Evolutionary conservation across 306 rosid species (phyloP), one percentile per base, ranked within the genome.

Genomic region (Ochetophila trinervis): DNA sequence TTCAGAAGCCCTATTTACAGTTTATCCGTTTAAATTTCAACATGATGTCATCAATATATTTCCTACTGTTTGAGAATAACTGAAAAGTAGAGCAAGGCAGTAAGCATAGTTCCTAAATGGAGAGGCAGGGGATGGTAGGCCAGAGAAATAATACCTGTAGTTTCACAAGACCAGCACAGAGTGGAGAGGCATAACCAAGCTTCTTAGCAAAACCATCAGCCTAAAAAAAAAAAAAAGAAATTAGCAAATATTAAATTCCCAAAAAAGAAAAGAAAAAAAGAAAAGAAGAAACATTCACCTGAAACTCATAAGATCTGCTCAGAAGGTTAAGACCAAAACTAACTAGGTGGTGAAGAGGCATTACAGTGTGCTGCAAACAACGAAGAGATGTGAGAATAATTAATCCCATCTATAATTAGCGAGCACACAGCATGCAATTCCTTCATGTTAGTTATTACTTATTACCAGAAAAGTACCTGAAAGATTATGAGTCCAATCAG

Each of bases 261-360:
- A 59, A 16, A 59, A 32, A 21, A 53, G n/a, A 19, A 17, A 12
- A 37, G 50, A 50, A 21, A 49, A n/a, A 72, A 36, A 51, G 44
- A 52, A 32, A 13, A 27, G 17, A 22, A 24, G 19, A 58, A 13
- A 20, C 22, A 67, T 36, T 66, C 63, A 85, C 98, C 98, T 92
- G 98, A 74, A 92, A 92, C 71, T 92, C 96, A 63, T 89, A 89
- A 65, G 98, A 83, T 61, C 93, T 78, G 90, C 96, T 89, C 70
- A 92, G 89, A 72, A 89, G 95, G 78, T 89, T 92, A 63, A 89
- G 83, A 77, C 84, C 96, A 81, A 92, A 89, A 87, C 89, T 89
- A 49, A 87, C 92, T 9, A 89, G 74, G 83, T 92, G 96, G 77
- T 89, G 98, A 68, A 87, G 80, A 37, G 95, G 95, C 69, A 87